Conservation (phyloP, 495 filamentous ascomycete genomes). For the Tuber aestivum region DNA sequence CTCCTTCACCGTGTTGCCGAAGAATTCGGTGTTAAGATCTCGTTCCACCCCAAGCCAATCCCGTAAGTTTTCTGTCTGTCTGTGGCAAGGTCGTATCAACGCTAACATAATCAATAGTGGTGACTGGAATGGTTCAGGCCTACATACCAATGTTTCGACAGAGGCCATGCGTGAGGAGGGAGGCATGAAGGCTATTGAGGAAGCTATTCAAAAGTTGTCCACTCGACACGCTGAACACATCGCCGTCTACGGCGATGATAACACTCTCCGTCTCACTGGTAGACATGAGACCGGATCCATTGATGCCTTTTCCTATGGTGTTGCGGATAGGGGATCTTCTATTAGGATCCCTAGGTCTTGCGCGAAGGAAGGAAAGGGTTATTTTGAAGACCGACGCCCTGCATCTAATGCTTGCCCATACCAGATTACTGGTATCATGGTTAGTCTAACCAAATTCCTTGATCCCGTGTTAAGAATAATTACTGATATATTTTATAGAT, state of each 20-base stretch:
- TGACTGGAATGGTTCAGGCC: slow-evolving; percentile 99
- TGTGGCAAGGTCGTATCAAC: not conserved
- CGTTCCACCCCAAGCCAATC: slow-evolving; percentile 96
- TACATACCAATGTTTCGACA: slow-evolving; percentile 84
- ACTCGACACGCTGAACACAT: slow-evolving; percentile 92
- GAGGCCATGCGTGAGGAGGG: slow-evolving; percentile 79
- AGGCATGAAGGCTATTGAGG: slow-evolving; percentile 90
- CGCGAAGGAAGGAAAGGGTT: slow-evolving; percentile 91
- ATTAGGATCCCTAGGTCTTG: slow-evolving; percentile 88
- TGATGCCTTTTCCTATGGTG: slow-evolving; percentile 89
- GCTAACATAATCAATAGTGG: slow-evolving; percentile 48
- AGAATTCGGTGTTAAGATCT: slow-evolving; percentile 94
- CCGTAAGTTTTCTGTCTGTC: slow-evolving; percentile 46
- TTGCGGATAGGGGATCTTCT: slow-evolving; percentile 90
- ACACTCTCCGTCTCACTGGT: slow-evolving; percentile 83
- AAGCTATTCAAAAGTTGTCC: slow-evolving; percentile 79
- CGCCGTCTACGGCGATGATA: slow-evolving; percentile 93
- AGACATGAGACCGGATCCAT: slow-evolving; percentile 91
- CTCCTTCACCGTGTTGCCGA: slow-evolving; percentile 93
- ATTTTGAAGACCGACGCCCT: slow-evolving; percentile 95
- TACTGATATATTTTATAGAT: not conserved
- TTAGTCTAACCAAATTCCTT: slow-evolving; percentile 40
- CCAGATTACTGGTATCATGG: slow-evolving; percentile 89
- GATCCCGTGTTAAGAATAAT: slow-evolving; percentile 44
- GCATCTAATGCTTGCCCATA: slow-evolving; percentile 96